Conservation (phyloP, 2,329 filamentous ascomycete species). For the Tympanopsis confertula region DNA sequence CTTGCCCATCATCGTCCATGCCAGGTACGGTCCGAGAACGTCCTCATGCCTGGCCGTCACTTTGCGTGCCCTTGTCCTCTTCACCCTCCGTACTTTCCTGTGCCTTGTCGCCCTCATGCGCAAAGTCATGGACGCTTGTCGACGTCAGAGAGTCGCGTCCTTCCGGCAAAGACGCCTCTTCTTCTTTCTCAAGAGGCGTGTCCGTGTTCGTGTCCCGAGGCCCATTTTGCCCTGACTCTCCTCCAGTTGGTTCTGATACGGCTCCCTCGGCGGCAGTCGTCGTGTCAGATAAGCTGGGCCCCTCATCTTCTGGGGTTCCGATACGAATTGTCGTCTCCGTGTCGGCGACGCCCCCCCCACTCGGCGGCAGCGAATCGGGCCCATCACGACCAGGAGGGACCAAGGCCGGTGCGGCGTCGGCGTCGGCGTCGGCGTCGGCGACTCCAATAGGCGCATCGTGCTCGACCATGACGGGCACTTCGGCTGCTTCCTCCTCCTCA, state of each 20-base stretch:
- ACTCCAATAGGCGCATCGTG: constrained; percentile 13
- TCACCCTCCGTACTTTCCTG: constrained; percentile 8
- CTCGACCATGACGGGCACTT: constrained; percentile 29
- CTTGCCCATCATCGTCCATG: too few species aligned
- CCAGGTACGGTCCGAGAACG: too few species aligned
- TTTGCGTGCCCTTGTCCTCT: too few species aligned
- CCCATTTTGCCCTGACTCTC: too few species aligned
- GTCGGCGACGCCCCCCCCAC: too few species aligned
- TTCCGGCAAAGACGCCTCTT: constrained; percentile 4
- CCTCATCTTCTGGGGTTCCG: constrained; percentile 12
- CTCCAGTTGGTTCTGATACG: too few species aligned
- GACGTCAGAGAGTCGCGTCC: background rate
- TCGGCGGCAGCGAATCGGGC: constrained; percentile 1
- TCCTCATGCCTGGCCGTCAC: too few species aligned
- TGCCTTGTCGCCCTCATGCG: constrained; percentile 11
- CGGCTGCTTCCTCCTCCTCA: constrained; percentile 36
- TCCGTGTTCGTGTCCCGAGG: constrained; percentile 5
- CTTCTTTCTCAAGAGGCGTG: constrained; percentile 2
- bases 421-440: constrained; percentile 8
- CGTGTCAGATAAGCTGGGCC: constrained; percentile 2
- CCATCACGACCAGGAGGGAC: background rate
- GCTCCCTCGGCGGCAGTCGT: constrained; percentile 2
- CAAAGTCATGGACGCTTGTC: constrained; percentile 4
- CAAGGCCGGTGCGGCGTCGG: constrained; percentile 4
- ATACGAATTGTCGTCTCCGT: constrained; percentile 11